A percentile compares a stretch with the other conserved stretches of the same genome.
phyloP scores from a whole-genome alignment of 306 rosid species.

The Lathyrus tuberosus region DNA sequence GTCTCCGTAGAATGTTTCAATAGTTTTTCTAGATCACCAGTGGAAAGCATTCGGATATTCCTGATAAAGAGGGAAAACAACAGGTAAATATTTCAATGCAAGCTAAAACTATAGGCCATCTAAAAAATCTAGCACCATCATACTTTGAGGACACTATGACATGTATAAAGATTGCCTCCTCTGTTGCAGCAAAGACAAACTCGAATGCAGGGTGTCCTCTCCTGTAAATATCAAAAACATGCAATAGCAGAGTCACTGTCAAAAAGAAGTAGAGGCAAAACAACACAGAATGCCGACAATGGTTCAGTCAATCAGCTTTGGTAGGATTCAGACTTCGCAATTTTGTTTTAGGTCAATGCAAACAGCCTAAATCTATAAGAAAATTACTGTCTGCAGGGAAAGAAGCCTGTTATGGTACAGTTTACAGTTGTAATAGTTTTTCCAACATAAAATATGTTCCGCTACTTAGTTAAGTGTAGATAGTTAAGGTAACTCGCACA shows the following conservation, averaged over 20 bases:
- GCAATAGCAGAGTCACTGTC: slow-evolving; percentile 35
- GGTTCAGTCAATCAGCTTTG: slow-evolving; percentile 21
- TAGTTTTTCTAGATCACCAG: slow-evolving; percentile 70
- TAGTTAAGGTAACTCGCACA: too few species aligned
- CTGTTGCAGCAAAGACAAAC: slow-evolving; percentile 88
- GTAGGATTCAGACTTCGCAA: slow-evolving; percentile 24
- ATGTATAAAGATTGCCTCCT: slow-evolving; percentile 88
- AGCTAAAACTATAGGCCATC: slow-evolving; percentile 23
- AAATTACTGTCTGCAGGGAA: slow-evolving; percentile 3
- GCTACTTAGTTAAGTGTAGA: not conserved
- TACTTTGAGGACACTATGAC: slow-evolving; percentile 88
- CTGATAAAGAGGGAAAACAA: slow-evolving; percentile 45
- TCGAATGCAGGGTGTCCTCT: slow-evolving; percentile 89
- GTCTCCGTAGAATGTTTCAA: slow-evolving; percentile 66
- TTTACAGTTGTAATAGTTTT: slow-evolving; percentile 8
- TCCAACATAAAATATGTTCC: slow-evolving; percentile 18
- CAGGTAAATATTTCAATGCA: slow-evolving; percentile 27
- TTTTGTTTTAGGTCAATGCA: slow-evolving; percentile 27
- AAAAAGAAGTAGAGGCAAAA: slow-evolving; percentile 35
- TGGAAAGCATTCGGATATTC: slow-evolving; percentile 79
- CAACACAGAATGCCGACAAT: slow-evolving; percentile 25
- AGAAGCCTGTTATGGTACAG: slow-evolving; percentile 17
- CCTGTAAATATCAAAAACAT: slow-evolving; percentile 58
- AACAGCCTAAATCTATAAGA: slow-evolving; percentile 17
- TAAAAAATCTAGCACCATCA: slow-evolving; percentile 28